phyloP scores from a whole-genome alignment of 1,139 yeast species.

The Torulaspora pretoriensis region DNA sequence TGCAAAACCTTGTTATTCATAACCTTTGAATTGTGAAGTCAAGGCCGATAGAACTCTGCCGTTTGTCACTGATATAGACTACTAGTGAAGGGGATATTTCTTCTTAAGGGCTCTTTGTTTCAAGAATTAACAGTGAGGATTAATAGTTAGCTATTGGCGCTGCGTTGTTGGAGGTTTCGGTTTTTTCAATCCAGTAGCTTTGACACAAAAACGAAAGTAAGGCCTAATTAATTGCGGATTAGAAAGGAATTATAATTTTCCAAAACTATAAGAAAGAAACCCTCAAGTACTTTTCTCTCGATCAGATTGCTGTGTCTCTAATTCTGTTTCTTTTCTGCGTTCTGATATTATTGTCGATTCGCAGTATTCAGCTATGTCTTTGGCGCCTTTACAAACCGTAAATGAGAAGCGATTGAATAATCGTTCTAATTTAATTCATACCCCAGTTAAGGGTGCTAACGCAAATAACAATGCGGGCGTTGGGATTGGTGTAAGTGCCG shows the following conservation, averaged over 20 bases:
- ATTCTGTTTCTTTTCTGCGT: background rate
- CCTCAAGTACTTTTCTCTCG: background rate
- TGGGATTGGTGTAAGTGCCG: conserved; percentile 8
- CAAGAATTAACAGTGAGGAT: too few relatives aligned
- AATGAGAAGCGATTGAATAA: conserved; percentile 36
- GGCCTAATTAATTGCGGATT: conserved; percentile 2
- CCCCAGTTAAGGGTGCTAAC: conserved; percentile 29
- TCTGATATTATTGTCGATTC: background rate
- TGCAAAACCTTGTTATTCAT: background rate
- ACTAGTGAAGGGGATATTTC: background rate
- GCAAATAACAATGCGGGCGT: conserved; percentile 10
- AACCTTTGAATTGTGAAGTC: background rate
- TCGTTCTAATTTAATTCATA: conserved; percentile 29
- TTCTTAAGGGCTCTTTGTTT: too few relatives aligned
- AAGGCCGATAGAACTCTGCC: background rate
- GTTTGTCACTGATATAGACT: background rate
- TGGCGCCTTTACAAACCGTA: conserved; percentile 36
- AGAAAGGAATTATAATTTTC: background rate
- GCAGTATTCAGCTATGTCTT: conserved; percentile 15
- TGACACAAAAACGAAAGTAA: conserved; percentile 13
- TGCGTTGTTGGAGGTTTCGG: background rate
- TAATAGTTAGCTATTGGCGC: background rate
- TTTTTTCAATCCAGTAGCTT: background rate
- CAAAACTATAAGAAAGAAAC: conserved; percentile 6
- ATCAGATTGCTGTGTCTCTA: conserved; percentile 1